A percentile compares a stretch with the other conserved stretches of the same genome.
These are phyloP conservation scores for Acanthamoeba triangularis DNA, from an alignment of 208 protist species.

Conservation along the genomic window DNA sequence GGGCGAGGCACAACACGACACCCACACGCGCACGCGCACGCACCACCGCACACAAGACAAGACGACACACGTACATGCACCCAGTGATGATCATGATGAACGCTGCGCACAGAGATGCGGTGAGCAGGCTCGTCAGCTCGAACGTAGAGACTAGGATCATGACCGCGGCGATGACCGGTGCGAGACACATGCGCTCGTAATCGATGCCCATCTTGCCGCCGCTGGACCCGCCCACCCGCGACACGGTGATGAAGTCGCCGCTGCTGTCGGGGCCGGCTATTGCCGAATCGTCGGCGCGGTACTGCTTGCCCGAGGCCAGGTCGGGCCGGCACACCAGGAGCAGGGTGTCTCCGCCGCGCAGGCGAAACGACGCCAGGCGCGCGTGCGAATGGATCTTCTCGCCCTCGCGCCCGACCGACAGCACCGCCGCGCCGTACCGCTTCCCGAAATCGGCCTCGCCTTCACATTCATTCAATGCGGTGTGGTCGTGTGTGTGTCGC, in stretches of 20 bases:
- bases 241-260: slow-evolving; percentile 31
- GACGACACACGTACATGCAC: slow-evolving; percentile 36
- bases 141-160: slow-evolving; percentile 44
- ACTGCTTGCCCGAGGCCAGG: not conserved
- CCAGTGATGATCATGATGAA: slow-evolving; percentile 52
- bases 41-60: not conserved
- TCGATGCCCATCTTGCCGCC: not conserved
- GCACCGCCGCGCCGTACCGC: slow-evolving; percentile 1
- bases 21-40: not conserved
- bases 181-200: slow-evolving; percentile 5
- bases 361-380: not conserved
- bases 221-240: slow-evolving; percentile 9
- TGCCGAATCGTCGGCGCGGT: not conserved
- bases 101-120: slow-evolving; percentile 38
- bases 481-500: not conserved
- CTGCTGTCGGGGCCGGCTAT: not conserved
- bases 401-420: not conserved
- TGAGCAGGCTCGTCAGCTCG: slow-evolving; percentile 54
- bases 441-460: not conserved
- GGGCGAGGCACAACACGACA: not conserved
- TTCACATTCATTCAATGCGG: not conserved
- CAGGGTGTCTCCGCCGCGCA: slow-evolving; percentile 27
- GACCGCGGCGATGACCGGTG: not conserved
- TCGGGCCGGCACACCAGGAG: slow-evolving; percentile 46
- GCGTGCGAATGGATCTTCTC: not conserved